Base-by-base conservation (phyloP, 495 filamentous ascomycete genomes). In the Penicillium samsonianum region DNA sequence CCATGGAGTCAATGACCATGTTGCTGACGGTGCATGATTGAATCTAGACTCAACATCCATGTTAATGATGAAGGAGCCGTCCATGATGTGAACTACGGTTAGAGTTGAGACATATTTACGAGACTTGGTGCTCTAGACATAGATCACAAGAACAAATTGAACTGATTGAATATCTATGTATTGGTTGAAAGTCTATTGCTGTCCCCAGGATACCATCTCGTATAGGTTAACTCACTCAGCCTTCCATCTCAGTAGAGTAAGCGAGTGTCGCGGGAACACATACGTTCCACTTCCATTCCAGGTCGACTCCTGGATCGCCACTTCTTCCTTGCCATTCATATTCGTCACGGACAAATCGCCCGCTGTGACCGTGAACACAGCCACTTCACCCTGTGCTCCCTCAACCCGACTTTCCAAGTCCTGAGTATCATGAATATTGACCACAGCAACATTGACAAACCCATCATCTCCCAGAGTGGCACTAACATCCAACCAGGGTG, bases 51-150 rank as follows among this genome's bases (percentile, higher is more conserved):
- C 57, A 93, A 92, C 59, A 75, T 93, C 28, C 85, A 91, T 65
- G 67, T 91, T 23, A 82, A 81, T 45, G 82, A 89, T 14, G 82
- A 90, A 53, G 89, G 87, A 7, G 90, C 82, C 2, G 87, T 93
- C n/a, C 80, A 75, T 51, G 81, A 92, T 67, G 87, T 92, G 44
- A 75, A 75, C 40, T 79, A 72, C 61, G 75, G 73, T 46, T 79
- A 68, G 25, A 54, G 4, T 2, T 41, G 53, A 31, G 44, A 19
- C 2, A 47, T 6, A 28, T 17, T 6, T n/a, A 8, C 2, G n/a
- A 8, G 25, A 4, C 14, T 3, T n/a, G 2, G 12, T 22, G 20
- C 1, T 25, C 12, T 30, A 35, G 19, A 22, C 16, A 5, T 5
- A 3, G 23, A 20, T 31, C 7, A 11, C n/a, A n/a, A 35, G 25